Evolutionary conservation across 495 filamentous ascomycete genomes (phyloP), one percentile per base, ranked within the genome.

Genomic region (Penicillium antarcticum): DNA sequence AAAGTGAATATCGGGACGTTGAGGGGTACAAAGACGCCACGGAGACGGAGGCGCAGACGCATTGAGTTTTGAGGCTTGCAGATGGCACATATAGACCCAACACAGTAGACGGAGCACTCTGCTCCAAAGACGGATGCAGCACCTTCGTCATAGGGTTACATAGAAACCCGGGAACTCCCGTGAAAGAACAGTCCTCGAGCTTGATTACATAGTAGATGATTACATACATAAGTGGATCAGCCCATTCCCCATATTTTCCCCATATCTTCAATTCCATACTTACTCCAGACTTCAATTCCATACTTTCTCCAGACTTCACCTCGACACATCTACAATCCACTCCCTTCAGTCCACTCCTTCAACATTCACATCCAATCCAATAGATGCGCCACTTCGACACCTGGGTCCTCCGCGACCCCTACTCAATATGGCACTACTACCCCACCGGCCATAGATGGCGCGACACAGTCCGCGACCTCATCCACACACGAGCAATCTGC

Each of bases 311-410:
- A 48, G 7, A 29, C 26, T 34, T 45, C 19, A n/a, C 21, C 8
- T 21, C 10, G 5, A 41, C 23, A 24, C 18, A 23, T 33, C 31
- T n/a, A 24, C 12, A 45, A 19, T 33, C 12, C 5, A 9, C 16
- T 8, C 5, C 26, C 5, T 10, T 29, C 26, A 7, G 2, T 29
- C 7, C 24, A 29, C 1, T 29, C 24, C 14, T 53, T 29, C 38
- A 29, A 44, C 33, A 42, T 24, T 21, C 4, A 44, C 37, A n/a
- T n/a, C n/a, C n/a, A 23, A 5, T 23, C 5, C 10, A 10, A 21
- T 64, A n/a, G 52, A 75, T 75, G 71, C 69, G 72, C 43, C 72
- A 75, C 48, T 74, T 75, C 56, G 72, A 75, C 42, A 56, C 72
- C 45, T 75, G 72, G 72, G 54, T 75, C 59, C 55, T 75, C 12